Evolutionary conservation across 2,329 filamentous ascomycete genomes (phyloP), one percentile per base, ranked within the genome.

Genomic region (Phoma herbarum): DNA sequence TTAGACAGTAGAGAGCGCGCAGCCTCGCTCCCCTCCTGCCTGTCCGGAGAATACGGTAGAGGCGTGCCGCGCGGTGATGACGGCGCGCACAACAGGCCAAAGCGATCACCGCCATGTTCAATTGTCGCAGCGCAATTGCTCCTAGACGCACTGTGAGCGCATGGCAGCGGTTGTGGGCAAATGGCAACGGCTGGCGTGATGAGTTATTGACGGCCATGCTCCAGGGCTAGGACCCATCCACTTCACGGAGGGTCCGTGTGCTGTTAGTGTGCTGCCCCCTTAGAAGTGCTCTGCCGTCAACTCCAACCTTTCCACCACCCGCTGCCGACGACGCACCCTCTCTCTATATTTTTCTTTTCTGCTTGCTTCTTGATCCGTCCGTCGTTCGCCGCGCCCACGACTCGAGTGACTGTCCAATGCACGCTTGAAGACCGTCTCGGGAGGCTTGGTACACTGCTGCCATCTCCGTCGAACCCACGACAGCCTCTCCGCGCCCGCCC

Each of bases 371-470:
- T 66, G 67, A 65, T 56, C 62, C 63, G 56, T 62, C 60, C 60
- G 66, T 65, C 66, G 61, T 67, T 65, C 57, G 51, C 61, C 59
- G 65, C 64, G 60, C 59, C 64, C 60, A 61, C 67, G 62, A 66
- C 65, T 64, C 70, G 57, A 46, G 48, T 58, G 54, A 53, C 50
- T 67, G 69, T 67, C 73, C 74, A 77, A 77, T 77, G 75, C 75
- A 72, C 65, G 72, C 71, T 73, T 77, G 67, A 76, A 61, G 61
- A 66, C 64, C 72, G 71, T 71, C 68, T 68, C 65, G 72, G 72
- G 74, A 76, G 74, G 71, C 72, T 69, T 76, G 74, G 75, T 77
- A 72, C 70, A 75, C 73, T 55, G 68, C 72, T 76, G 73, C 74
- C 75, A 76, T 72, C 72, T 76, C 68, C 72, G 69, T 75, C 72